Conservation (phyloP, 495 filamentous ascomycete species). For the Aspergillus diversus region DNA sequence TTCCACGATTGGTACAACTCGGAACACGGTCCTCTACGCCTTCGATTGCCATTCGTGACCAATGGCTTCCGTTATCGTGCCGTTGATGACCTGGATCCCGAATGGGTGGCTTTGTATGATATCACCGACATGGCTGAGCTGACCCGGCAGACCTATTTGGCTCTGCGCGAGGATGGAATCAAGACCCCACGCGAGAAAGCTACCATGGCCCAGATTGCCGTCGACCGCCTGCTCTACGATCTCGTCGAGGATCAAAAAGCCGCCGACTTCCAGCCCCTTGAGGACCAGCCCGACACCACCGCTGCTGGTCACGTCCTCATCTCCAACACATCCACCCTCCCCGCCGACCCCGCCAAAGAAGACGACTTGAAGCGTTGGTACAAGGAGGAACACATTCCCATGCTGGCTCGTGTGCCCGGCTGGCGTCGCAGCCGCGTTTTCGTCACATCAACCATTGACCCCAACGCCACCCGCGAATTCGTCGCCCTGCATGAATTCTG, state of each 20-base stretch:
- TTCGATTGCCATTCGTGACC: slow-evolving; percentile 70
- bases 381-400: slow-evolving; percentile 68
- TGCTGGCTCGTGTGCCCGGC: slow-evolving; percentile 72
- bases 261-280: slow-evolving; percentile 58
- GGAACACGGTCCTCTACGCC: slow-evolving; percentile 79
- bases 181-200: slow-evolving; percentile 73
- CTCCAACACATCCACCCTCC: slow-evolving; percentile 60
- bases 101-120: slow-evolving; percentile 81
- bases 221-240: slow-evolving; percentile 71
- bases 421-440: slow-evolving; percentile 74
- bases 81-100: slow-evolving; percentile 58
- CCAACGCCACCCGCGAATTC: slow-evolving; percentile 54
- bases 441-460: slow-evolving; percentile 58
- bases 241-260: slow-evolving; percentile 57
- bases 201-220: slow-evolving; percentile 74
- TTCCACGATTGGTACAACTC: slow-evolving; percentile 94
- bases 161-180: slow-evolving; percentile 63
- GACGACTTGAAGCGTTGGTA: slow-evolving; percentile 69
- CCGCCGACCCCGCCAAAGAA: slow-evolving; percentile 55
- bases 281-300: slow-evolving; percentile 59
- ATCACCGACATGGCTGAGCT: slow-evolving; percentile 73
- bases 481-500: slow-evolving; percentile 73
- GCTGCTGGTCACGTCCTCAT: slow-evolving; percentile 64
- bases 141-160: slow-evolving; percentile 65
- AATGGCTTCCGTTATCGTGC: slow-evolving; percentile 81